Evolutionary conservation across 192 early-diverging fungal genomes (phyloP).

Genomic region (Neocallimastix lanati): DNA sequence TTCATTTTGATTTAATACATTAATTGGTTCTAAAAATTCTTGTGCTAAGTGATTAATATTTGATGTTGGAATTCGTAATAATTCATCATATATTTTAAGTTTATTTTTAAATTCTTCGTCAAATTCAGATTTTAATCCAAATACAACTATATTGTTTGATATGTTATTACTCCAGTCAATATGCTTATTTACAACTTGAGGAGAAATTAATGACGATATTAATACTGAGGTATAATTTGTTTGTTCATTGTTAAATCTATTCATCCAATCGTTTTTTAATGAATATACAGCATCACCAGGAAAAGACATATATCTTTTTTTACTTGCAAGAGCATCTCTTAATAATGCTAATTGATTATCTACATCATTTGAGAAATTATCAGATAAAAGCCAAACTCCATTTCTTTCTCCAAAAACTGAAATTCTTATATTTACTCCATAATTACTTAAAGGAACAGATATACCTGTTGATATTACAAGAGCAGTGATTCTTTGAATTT

Average conservation of each 20-base stretch:
- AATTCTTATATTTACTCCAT: background rate
- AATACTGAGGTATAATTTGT: background rate
- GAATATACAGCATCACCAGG: background rate
- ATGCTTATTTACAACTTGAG: background rate
- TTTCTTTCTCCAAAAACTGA: background rate
- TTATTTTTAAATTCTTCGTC: background rate
- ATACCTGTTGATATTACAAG: background rate
- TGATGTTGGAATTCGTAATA: background rate
- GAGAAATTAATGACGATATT: background rate
- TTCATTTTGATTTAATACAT: background rate
- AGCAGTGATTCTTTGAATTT: background rate
- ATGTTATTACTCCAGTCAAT: background rate
- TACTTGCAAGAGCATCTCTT: background rate
- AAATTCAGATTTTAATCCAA: background rate
- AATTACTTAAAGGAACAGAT: background rate
- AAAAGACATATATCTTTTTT: background rate
- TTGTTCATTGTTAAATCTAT: background rate
- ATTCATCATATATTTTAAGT: background rate
- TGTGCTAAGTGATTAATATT: background rate
- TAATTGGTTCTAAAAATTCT: background rate
- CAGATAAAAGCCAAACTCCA: background rate
- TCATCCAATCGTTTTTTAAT: background rate
- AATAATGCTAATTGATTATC: background rate
- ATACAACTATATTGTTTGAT: background rate
- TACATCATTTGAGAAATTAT: background rate